phyloP scores from a whole-genome alignment of 352 stramenopile species.

The Paralagenidium karlingii region DNA sequence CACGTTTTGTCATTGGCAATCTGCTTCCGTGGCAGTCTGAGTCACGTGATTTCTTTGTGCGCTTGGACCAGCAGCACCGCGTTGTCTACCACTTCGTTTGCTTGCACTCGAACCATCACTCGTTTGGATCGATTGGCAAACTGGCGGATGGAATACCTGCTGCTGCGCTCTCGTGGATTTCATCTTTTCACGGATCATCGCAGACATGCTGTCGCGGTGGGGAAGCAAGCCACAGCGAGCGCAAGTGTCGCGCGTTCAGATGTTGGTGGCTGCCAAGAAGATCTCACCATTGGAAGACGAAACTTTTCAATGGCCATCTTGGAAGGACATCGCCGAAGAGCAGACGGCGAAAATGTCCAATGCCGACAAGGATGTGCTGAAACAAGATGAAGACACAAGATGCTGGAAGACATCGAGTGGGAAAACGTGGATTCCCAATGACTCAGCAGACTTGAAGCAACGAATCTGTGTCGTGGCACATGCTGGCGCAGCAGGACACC shows the following conservation, averaged over 20 bases:
- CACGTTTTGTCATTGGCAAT: constrained; percentile 24
- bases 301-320: constrained; percentile 7
- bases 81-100: constrained; percentile 75
- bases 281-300: constrained; percentile 3
- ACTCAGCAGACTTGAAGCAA: constrained; percentile 8
- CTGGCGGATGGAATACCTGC: constrained; percentile 9
- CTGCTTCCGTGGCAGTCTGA: constrained; percentile 49
- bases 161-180: constrained; percentile 7
- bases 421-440: constrained; percentile 11
- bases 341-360: background rate
- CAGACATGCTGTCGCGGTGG: constrained; percentile 15
- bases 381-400: background rate
- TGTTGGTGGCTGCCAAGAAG: constrained; percentile 1
- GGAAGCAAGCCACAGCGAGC: background rate
- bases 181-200: constrained; percentile 12
- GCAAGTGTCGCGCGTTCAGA: background rate
- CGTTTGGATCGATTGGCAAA: constrained; percentile 73
- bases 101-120: constrained; percentile 59
- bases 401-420: background rate
- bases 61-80: constrained; percentile 60
- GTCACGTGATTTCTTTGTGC: constrained; percentile 46
- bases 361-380: background rate
- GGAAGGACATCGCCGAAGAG: constrained; percentile 3
- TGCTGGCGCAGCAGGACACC: constrained; percentile 9
- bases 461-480: constrained; percentile 12